Percentiles rank a stretch among this genome's conserved stretches.
Conservation (phyloP, 768 basidiomycete species). For the Trametes cinnabarina region DNA sequence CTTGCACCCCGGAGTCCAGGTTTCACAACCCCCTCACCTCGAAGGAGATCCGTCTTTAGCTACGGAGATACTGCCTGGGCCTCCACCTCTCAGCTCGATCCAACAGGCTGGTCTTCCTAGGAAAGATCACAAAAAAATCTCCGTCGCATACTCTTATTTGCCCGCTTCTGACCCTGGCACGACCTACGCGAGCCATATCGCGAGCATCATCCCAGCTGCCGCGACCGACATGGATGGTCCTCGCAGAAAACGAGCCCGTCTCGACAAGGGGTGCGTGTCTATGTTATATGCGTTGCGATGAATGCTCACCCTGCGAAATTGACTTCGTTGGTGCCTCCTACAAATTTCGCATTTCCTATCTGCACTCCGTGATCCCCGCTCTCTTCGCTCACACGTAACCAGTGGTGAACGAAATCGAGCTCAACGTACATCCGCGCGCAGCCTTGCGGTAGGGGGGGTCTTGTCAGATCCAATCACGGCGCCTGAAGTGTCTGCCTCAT, state of each 20-base stretch:
- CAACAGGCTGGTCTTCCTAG: conserved; percentile 60
- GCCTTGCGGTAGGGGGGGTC: conserved; percentile 14
- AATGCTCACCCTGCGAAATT: conserved; percentile 20
- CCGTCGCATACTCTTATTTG: conserved; percentile 71
- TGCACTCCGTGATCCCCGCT: background rate
- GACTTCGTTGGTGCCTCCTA: background rate
- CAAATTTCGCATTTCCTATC: background rate
- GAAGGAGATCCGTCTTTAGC: conserved; percentile 81
- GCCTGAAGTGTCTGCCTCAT: conserved; percentile 21
- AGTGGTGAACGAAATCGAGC: conserved; percentile 21
- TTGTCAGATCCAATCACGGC: conserved; percentile 18
- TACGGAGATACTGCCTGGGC: conserved; percentile 88
- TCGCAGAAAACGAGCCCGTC: conserved; percentile 68
- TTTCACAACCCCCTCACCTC: conserved; percentile 75
- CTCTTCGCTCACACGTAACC: conserved; percentile 4
- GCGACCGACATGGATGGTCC: conserved; percentile 63
- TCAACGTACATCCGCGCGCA: conserved; percentile 30
- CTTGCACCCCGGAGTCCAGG: conserved; percentile 68
- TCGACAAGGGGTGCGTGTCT: conserved; percentile 67
- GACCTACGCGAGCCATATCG: conserved; percentile 77
- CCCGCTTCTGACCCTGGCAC: conserved; percentile 84
- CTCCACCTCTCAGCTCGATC: conserved; percentile 69
- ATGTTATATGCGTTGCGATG: conserved; percentile 14
- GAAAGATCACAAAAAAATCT: conserved; percentile 79
- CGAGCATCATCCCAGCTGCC: conserved; percentile 45